These are phyloP conservation scores for Helianthus tuberosus DNA, from an alignment of 129 eudicot genomes.

Conservation along the genomic window DNA sequence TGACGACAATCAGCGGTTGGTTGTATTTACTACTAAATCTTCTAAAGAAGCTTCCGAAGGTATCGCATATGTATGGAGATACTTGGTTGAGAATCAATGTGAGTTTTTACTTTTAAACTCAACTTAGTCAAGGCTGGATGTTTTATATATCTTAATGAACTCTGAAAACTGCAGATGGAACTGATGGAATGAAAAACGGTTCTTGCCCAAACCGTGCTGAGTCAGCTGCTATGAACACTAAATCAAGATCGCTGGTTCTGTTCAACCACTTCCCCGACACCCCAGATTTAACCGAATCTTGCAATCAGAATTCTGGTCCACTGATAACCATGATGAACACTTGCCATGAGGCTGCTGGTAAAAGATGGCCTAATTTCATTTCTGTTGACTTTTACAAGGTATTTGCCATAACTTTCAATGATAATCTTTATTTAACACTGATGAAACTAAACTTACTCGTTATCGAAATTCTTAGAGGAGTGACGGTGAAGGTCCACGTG, in stretches of 20 bases:
- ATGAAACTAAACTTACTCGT: conserved; percentile 1
- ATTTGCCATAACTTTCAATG: conserved; percentile 14
- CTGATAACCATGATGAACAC: conserved; percentile 68
- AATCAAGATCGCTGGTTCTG: conserved; percentile 71
- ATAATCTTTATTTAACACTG: background rate
- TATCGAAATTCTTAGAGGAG: conserved; percentile 58
- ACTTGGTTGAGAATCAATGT: conserved; percentile 91
- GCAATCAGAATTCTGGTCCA: conserved; percentile 87
- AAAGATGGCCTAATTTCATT: conserved; percentile 89
- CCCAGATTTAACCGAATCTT: conserved; percentile 68
- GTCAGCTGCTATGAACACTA: conserved; percentile 71
- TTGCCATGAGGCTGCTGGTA: conserved; percentile 64
- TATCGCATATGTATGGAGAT: conserved; percentile 88
- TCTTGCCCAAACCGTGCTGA: conserved; percentile 94
- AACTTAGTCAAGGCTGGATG: background rate
- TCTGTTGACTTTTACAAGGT: conserved; percentile 95
- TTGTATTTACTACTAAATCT: conserved; percentile 85
- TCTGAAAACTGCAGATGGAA: conserved; percentile 66
- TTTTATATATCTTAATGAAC: conserved; percentile 10
- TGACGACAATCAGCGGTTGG: conserved; percentile 69
- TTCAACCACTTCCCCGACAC: conserved; percentile 75
- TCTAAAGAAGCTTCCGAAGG: conserved; percentile 86
- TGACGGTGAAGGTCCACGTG: conserved; percentile 90
- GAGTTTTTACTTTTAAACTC: conserved; percentile 30
- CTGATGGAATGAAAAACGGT: conserved; percentile 75